phyloP scores from a whole-genome alignment of 257 asterid species.

The Perilla frutescens region DNA sequence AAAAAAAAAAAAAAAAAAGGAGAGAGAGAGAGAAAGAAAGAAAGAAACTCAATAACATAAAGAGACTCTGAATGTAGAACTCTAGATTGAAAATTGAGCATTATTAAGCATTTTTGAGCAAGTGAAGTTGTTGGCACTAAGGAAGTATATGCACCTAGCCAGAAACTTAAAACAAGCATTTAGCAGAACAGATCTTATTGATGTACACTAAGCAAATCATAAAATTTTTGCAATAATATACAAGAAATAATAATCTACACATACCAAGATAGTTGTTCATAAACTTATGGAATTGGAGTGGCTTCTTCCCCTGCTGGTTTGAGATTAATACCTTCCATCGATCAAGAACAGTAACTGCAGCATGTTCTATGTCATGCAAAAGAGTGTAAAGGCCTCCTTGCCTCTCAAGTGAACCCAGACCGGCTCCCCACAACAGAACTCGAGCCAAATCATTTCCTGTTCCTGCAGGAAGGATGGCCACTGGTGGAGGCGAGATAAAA shows the following conservation, averaged over 20 bases:
- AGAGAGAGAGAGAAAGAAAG: no score
- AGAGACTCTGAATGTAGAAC: background rate
- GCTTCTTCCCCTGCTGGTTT: constrained; percentile 72
- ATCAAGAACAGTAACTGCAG: constrained; percentile 98
- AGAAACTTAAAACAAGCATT: background rate
- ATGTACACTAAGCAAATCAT: background rate
- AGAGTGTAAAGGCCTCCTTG: constrained; percentile 93
- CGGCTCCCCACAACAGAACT: constrained; percentile 96
- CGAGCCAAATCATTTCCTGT: constrained; percentile 99
- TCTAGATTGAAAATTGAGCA: background rate
- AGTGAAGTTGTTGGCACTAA: background rate
- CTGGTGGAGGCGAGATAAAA: constrained; percentile 95
- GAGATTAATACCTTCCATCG: constrained; percentile 85
- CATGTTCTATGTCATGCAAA: constrained; percentile 85
- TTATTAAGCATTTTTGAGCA: background rate
- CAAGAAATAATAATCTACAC: constrained; percentile 22
- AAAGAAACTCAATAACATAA: no score
- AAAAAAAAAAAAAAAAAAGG: no score
- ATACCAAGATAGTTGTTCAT: constrained; percentile 98
- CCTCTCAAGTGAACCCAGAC: constrained; percentile 97
- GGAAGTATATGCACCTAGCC: background rate
- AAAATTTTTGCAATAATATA: background rate
- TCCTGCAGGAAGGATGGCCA: constrained; percentile 98
- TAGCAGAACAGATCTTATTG: background rate
- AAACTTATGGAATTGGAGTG: constrained; percentile 65